Percentiles rank a stretch among this genome's conserved stretches.
These are phyloP conservation scores for Ogataea pini DNA, from an alignment of 805 yeast species.

Conservation along the genomic window DNA sequence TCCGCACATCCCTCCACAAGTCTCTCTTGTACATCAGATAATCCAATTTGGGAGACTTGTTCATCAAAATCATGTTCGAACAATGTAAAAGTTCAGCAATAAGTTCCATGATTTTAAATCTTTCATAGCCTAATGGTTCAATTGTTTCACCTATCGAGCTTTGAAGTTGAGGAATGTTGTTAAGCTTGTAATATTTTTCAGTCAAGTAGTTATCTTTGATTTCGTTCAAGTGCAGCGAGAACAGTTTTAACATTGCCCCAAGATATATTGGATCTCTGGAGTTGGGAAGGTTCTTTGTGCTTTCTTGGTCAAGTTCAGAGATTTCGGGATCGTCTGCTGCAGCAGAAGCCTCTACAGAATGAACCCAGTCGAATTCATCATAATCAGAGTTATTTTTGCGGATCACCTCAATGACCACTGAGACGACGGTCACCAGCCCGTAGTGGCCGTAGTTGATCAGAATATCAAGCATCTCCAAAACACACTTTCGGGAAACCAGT, in stretches of 20 bases:
- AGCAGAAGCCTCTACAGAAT: conserved; percentile 25
- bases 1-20: conserved; percentile 57
- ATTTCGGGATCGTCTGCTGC: conserved; percentile 13
- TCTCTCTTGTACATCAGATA: conserved; percentile 71
- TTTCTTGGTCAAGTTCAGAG: conserved; percentile 1
- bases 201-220: conserved; percentile 36
- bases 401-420: conserved; percentile 88
- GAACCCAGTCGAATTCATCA: conserved; percentile 52
- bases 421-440: conserved; percentile 90
- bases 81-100: conserved; percentile 94
- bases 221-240: conserved; percentile 49
- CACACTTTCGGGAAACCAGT: conserved; percentile 70
- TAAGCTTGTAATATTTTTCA: conserved; percentile 32
- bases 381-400: conserved; percentile 95
- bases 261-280: conserved; percentile 89
- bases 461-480: conserved; percentile 66
- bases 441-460: conserved; percentile 75
- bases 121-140: conserved; percentile 84
- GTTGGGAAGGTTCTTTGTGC: conserved; percentile 63
- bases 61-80: conserved; percentile 89
- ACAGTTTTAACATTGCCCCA: conserved; percentile 78
- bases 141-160: conserved; percentile 60
- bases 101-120: conserved; percentile 86
- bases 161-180: conserved; percentile 33
- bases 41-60: conserved; percentile 66